Evolutionary conservation across 345 rosid genomes (phyloP), one percentile per base, ranked within the genome.

Genomic region (Xanthoceras sorbifolium): DNA sequence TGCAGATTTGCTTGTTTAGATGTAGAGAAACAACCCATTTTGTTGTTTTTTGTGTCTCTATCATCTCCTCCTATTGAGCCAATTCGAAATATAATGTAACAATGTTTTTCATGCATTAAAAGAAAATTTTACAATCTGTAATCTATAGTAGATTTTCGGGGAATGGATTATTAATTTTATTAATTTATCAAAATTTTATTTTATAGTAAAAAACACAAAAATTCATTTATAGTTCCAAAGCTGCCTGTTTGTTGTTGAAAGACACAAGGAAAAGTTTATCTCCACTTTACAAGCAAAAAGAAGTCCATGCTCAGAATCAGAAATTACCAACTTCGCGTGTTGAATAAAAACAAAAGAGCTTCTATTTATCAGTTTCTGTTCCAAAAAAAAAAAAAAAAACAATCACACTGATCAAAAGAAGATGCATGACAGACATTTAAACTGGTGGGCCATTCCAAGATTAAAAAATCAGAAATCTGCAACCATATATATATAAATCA

Each of bases 1-100:
- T 73, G 76, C 80, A 67, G 89, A 87, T 67, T 81, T 95, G 82
- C 86, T 91, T 81, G 76, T 87, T 61, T 90, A 87, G 82, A 63
- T 54, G 65, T 67, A 32, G 10, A 44, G 34, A 28, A 42, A n/a
- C 20, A 73, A 31, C 23, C 3, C 38, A 55, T 32, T 48, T 74
- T 29, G 3, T 73, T 40, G 18, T 10, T 74, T 46, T 64, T 48
- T 9, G 5, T 48, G 10, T 40, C 11, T 17, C 62, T 57, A 11
- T 9, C 26, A 23, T 57, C 60, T 18, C 59, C 22, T n/a, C 59
- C 23, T n/a, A 54, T 54, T 54, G 6, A 54, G 20, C 59, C 20
- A n/a, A 54, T 17, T 42, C 46, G 9, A 10, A 38, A 8, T 38
- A 6, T 50, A 64, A 74, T 48, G 14, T 28, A 44, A 74, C 71